Percentiles rank a stretch among this genome's conserved stretches.
These are phyloP conservation scores for Lyophyllum shimeji DNA, from an alignment of 768 basidiomycete species.

Conservation along the genomic window DNA sequence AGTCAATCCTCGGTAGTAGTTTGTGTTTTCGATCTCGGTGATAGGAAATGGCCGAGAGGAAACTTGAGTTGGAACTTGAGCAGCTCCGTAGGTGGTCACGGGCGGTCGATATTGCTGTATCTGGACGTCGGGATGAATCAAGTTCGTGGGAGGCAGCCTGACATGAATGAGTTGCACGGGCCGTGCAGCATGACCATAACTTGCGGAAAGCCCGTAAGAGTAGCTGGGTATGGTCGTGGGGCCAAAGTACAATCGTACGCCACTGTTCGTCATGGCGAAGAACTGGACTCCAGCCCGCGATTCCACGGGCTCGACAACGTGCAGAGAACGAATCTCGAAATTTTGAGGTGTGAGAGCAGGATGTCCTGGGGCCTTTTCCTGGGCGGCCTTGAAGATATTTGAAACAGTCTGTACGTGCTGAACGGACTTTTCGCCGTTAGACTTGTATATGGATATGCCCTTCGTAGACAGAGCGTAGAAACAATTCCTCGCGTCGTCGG, in stretches of 20 bases:
- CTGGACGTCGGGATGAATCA: conserved; percentile 77
- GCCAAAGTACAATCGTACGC: conserved; percentile 82
- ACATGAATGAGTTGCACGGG: conserved; percentile 74
- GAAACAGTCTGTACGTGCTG: conserved; percentile 75
- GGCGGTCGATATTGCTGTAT: conserved; percentile 48
- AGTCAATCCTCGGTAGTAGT: conserved; percentile 65
- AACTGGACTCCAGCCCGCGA: conserved; percentile 73
- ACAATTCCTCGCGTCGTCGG: conserved; percentile 67
- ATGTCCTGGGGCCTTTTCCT: conserved; percentile 79
- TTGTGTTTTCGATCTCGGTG: conserved; percentile 58
- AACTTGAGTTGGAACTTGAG: conserved; percentile 44
- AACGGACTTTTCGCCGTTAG: conserved; percentile 62
- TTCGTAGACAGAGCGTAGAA: conserved; percentile 77
- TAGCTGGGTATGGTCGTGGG: conserved; percentile 52
- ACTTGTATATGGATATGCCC: conserved; percentile 66
- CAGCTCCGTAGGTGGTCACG: conserved; percentile 45
- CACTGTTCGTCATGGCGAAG: conserved; percentile 79
- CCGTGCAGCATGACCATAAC: conserved; percentile 28
- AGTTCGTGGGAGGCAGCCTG: conserved; percentile 71
- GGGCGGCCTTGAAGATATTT: conserved; percentile 71
- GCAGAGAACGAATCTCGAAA: conserved; percentile 70
- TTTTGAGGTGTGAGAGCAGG: conserved; percentile 67
- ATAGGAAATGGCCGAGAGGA: conserved; percentile 58
- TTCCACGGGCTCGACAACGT: conserved; percentile 65
- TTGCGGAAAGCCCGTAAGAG: conserved; percentile 40